Evolutionary conservation across 2,329 filamentous ascomycete species (phyloP).

Genomic region (Aureobasidium vineae): DNA sequence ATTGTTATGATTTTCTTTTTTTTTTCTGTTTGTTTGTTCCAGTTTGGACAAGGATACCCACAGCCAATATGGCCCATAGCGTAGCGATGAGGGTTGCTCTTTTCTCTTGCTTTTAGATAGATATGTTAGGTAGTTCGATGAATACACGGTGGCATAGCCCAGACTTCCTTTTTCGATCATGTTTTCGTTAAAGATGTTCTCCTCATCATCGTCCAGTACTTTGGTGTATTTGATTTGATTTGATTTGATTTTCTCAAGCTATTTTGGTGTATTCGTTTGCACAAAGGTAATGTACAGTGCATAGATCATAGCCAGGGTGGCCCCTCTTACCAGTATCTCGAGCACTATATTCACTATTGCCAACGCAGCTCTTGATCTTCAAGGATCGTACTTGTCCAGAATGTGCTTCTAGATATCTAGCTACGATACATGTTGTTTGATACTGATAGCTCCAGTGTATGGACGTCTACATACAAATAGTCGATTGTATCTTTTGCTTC

Average conservation of each 20-base stretch:
- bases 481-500: not conserved
- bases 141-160: not conserved
- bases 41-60: constrained; percentile 14
- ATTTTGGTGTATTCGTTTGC: no score
- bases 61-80: constrained; percentile 4
- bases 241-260: no score
- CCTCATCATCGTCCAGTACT: not conserved
- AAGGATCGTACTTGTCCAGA: not conserved
- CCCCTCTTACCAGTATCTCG: not conserved
- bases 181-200: not conserved
- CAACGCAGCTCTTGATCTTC: not conserved
- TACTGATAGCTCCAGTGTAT: not conserved
- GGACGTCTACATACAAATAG: not conserved
- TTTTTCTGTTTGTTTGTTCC: constrained; percentile 1
- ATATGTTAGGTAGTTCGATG: not conserved
- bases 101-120: constrained; percentile 18
- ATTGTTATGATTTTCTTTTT: constrained; percentile 4
- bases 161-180: not conserved
- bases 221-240: no score
- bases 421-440: not conserved
- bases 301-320: not conserved
- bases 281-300: not conserved
- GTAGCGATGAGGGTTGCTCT: not conserved
- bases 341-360: not conserved
- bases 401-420: not conserved